Percentiles rank a stretch among this genome's conserved stretches.
These are phyloP conservation scores for Naegleria fowleri DNA, from an alignment of 208 protist genomes.

Conservation along the genomic window DNA sequence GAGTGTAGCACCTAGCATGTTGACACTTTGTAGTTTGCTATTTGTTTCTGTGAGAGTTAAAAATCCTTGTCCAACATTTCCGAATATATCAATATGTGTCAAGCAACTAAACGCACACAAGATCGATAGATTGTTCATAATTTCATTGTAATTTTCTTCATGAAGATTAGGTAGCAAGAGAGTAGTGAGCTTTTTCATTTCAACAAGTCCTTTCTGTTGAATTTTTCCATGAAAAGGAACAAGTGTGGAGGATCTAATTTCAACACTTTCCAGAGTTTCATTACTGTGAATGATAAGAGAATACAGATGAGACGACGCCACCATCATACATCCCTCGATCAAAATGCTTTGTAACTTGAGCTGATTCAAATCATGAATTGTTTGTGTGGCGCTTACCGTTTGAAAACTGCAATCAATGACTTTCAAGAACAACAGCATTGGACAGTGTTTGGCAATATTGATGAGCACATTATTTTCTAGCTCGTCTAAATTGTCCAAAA, in stretches of 20 bases:
- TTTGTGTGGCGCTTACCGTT: not conserved
- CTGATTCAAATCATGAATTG: not conserved
- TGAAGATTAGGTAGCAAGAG: not conserved
- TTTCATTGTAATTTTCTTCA: not conserved
- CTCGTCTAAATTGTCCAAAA: not conserved
- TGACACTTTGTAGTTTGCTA: not conserved
- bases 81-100: not conserved
- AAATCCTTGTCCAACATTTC: not conserved
- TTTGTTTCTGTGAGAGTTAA: not conserved
- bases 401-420: not conserved
- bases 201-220: not conserved
- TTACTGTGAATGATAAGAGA: not conserved
- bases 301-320: not conserved
- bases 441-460: not conserved
- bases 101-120: not conserved
- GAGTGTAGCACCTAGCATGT: not conserved
- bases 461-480: not conserved
- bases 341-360: not conserved
- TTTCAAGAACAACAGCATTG: not conserved
- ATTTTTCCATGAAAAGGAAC: not conserved
- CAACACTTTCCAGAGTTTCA: not conserved
- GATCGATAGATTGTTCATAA: not conserved
- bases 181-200: not conserved
- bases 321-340: not conserved
- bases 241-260: not conserved